Evolutionary conservation across 2,329 filamentous ascomycete genomes (phyloP).

Genomic region (Cladosporium cucumerinum): DNA sequence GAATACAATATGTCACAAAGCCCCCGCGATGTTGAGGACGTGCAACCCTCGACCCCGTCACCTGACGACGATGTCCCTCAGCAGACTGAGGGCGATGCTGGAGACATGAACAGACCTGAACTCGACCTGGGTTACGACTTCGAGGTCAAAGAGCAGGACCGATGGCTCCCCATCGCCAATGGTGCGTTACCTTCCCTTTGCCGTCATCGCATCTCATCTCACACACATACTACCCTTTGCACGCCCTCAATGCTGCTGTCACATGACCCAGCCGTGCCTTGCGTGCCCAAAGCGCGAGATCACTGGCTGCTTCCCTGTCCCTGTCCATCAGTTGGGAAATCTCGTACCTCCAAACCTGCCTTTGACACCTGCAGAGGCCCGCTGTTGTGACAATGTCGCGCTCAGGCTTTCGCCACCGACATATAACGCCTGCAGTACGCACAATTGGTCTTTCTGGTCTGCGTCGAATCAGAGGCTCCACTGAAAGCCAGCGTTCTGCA

Average conservation of each 20-base stretch:
- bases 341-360: constrained; percentile 29
- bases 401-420: constrained; percentile 27
- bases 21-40: constrained; percentile 80
- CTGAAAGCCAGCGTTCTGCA: constrained; percentile 35
- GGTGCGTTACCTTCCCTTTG: constrained; percentile 63
- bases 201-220: constrained; percentile 18
- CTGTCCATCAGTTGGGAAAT: constrained; percentile 14
- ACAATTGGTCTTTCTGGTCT: constrained; percentile 42
- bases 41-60: constrained; percentile 65
- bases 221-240: constrained; percentile 11
- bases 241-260: constrained; percentile 14
- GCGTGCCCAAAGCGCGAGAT: constrained; percentile 21
- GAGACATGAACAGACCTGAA: constrained; percentile 28
- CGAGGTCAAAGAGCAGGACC: constrained; percentile 98
- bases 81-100: constrained; percentile 29
- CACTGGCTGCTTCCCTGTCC: constrained; percentile 11
- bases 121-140: constrained; percentile 74
- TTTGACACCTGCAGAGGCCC: constrained; percentile 33
- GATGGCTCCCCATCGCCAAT: constrained; percentile 99
- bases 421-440: constrained; percentile 44
- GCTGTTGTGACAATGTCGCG: constrained; percentile 26
- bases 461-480: constrained; percentile 45
- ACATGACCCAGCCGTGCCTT: constrained; percentile 24
- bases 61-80: constrained; percentile 87
- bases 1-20: constrained; percentile 87